Evolutionary conservation across 1,284 basidiomycete species (phyloP).

Genomic region (Pseudozyma tsukubaensis): DNA sequence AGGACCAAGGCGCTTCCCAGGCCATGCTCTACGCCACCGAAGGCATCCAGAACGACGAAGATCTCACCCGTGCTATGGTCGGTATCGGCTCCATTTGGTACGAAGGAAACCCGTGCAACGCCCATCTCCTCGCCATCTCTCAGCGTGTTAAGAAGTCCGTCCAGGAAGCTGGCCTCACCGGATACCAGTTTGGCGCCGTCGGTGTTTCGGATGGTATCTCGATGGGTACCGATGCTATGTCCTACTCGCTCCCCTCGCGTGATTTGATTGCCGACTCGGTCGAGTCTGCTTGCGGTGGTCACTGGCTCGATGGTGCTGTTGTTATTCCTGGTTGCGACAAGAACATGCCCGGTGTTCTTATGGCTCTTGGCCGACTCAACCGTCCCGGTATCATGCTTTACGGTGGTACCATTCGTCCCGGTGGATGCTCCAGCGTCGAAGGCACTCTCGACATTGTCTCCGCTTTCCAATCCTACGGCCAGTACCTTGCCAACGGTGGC

Average conservation of each 20-base stretch:
- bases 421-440: conserved; percentile 51
- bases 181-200: conserved; percentile 67
- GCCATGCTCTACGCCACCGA: conserved; percentile 68
- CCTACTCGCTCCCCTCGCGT: conserved; percentile 66
- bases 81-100: conserved; percentile 68
- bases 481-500: conserved; percentile 64
- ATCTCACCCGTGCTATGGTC: conserved; percentile 66
- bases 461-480: conserved; percentile 67
- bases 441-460: conserved; percentile 66
- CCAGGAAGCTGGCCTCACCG: conserved; percentile 63
- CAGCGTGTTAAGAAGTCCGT: conserved; percentile 62
- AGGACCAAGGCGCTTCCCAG: conserved; percentile 68
- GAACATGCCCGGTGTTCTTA: conserved; percentile 69
- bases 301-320: conserved; percentile 68
- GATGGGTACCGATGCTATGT: conserved; percentile 68
- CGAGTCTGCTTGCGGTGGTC: conserved; percentile 65
- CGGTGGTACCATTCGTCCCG: conserved; percentile 68
- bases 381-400: conserved; percentile 68
- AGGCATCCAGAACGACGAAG: conserved; percentile 63
- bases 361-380: conserved; percentile 67
- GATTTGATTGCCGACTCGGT: conserved; percentile 68
- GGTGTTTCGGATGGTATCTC: conserved; percentile 68
- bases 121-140: conserved; percentile 65
- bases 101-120: conserved; percentile 68
- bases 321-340: conserved; percentile 68